A percentile compares a stretch with the other conserved stretches of the same genome.
Conservation (phyloP, 176 grass and related monocot species). For the Pontederia crassipes region DNA sequence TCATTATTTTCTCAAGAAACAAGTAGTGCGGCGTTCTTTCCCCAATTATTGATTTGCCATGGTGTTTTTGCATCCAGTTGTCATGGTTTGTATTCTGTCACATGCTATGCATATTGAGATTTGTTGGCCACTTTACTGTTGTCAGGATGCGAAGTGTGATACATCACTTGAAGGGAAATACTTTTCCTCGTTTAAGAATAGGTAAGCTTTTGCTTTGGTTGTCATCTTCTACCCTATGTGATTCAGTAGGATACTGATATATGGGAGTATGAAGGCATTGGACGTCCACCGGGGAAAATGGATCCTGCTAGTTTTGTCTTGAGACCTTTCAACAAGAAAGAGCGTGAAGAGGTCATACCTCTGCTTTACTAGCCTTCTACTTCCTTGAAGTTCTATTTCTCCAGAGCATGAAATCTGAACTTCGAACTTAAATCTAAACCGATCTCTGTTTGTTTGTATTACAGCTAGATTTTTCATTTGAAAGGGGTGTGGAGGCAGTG, state of each 20-base stretch:
- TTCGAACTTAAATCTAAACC: no score
- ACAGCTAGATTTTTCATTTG: constrained; percentile 1
- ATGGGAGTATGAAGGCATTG: constrained; percentile 42
- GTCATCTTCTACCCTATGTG: neutral
- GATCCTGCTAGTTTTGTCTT: constrained; percentile 88
- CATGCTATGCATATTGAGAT: no score
- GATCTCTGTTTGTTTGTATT: neutral
- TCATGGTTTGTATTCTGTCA: no score
- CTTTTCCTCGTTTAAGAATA: constrained; percentile 84
- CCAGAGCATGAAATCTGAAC: no score
- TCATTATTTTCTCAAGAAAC: no score
- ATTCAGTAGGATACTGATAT: constrained; percentile 1
- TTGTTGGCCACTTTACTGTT: neutral
- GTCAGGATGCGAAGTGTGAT: constrained; percentile 86
- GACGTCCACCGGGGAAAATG: constrained; percentile 86
- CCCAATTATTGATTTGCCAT: no score
- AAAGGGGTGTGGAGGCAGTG: neutral
- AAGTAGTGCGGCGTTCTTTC: no score
- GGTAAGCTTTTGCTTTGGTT: constrained; percentile 18
- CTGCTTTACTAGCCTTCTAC: no score
- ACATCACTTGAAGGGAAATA: constrained; percentile 75
- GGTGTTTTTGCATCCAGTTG: no score
- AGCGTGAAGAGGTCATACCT: constrained; percentile 49
- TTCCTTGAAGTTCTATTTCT: no score
- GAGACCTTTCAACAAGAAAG: constrained; percentile 64